Evolutionary conservation across 2,329 filamentous ascomycete species (phyloP), one percentile per base, ranked within the genome.

Genomic region (Eutypa lata): DNA sequence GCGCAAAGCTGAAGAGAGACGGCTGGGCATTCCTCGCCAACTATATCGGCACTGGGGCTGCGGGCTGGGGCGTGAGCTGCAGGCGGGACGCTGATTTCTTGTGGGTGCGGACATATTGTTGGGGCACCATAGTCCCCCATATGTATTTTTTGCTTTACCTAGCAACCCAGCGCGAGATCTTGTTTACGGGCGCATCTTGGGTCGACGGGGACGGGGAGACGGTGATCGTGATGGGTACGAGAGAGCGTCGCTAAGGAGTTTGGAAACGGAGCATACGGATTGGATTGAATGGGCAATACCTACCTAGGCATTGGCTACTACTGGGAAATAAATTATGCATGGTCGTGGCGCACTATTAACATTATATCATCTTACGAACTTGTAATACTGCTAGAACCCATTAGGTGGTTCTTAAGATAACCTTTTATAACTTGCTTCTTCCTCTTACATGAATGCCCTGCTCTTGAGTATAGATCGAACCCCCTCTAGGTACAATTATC

Each of bases 121-220:
- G 89, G 86, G 91, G 89, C 0, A 81, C 87, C 56, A 73, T 90
- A 1, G 82, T 83, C 0, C 79, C 83, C 50, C 87, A 95, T 62
- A 77, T 90, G 33, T 96, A 91, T 67, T 70, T 94, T 3, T 68
- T 92, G 38, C 69, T 96, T 0, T 93, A 89, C 65, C 71, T 91
- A 14, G 88, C 85, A 0, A 93, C 87, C 61, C 77, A 82, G 52
- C 78, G 87, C 31, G 77, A 77, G 55, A 70, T 92, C 16, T 78
- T 80, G 53, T 74, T 73, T 7, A 80, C 80, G 8, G 80, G 80
- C 0, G 74, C 82, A 14, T 72, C 73, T 47, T 96, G 90, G 90
- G 70, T 87, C 49, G 90, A 86, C 68, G 82, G 78, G 0, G 77
- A 78, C 1, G 85, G 84, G 1, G 64, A 79, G 37, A 71, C 73